Percentiles rank a stretch among this genome's conserved stretches.
Conservation (phyloP, 371 early-diverging fungal genomes). For the Dinochytrium kinnereticum region DNA sequence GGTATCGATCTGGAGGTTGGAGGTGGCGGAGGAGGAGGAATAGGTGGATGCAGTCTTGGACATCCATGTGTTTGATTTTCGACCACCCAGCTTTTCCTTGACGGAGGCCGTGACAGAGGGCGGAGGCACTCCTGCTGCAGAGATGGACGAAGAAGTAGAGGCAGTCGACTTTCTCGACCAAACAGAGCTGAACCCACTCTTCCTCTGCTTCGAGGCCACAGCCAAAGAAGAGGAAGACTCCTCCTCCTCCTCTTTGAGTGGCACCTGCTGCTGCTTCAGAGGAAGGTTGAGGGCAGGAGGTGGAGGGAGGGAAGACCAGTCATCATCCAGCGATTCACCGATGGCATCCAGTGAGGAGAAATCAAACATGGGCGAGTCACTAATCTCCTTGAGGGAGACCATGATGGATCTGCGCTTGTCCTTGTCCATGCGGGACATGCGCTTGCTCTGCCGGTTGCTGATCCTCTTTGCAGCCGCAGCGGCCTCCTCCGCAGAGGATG, state of each 20-base stretch:
- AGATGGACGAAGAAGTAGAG: not conserved
- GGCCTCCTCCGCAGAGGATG: too few species aligned
- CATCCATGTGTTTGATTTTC: not conserved
- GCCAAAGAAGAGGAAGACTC: not conserved
- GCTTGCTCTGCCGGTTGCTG: not conserved
- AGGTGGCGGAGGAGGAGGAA: not conserved
- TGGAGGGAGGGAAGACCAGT: not conserved
- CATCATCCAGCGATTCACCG: not conserved
- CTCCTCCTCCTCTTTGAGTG: not conserved
- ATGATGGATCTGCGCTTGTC: constrained; percentile 5
- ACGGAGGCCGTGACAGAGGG: not conserved
- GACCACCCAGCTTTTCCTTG: not conserved
- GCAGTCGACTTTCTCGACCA: not conserved
- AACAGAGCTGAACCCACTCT: not conserved
- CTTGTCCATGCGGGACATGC: constrained; percentile 10
- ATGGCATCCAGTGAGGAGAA: constrained; percentile 3
- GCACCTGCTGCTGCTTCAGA: not conserved
- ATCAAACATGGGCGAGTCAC: constrained; percentile 7
- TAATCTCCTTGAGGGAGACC: not conserved
- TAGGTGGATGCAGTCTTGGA: not conserved
- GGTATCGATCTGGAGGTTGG: not conserved
- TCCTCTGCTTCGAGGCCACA: not conserved
- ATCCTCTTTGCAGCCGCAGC: too few species aligned
- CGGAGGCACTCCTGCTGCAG: not conserved
- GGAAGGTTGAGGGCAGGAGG: not conserved